A percentile compares a stretch with the other conserved stretches of the same genome.
Conservation (phyloP, 441 rosid genomes). For the Erodium moschatum region DNA sequence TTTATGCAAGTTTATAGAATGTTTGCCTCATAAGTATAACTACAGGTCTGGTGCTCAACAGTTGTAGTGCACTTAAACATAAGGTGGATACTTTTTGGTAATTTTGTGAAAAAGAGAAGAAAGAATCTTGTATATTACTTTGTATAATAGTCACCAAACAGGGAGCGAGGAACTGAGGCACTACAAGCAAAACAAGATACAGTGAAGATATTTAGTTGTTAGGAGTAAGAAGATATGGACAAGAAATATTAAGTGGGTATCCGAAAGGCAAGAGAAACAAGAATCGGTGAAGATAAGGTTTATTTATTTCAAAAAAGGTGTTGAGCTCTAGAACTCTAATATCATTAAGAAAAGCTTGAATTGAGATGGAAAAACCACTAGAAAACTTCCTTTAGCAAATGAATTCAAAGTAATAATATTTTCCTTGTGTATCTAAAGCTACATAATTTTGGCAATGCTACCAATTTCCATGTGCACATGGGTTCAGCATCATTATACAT, state of each 20-base stretch:
- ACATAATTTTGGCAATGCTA: background rate
- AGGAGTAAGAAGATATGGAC: background rate
- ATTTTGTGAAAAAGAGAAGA: background rate
- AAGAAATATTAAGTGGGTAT: background rate
- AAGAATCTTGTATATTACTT: background rate
- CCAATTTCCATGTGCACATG: background rate
- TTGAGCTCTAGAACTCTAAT: background rate
- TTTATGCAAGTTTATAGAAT: too few relatives aligned
- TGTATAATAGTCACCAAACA: background rate
- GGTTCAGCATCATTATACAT: background rate
- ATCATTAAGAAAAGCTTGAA: background rate
- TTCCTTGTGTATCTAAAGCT: background rate
- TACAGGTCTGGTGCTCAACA: background rate
- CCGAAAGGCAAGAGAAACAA: background rate
- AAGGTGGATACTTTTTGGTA: background rate
- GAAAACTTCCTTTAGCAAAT: background rate
- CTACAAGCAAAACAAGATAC: background rate
- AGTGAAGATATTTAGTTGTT: conserved; percentile 5
- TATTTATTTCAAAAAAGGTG: background rate
- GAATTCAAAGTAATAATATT: background rate
- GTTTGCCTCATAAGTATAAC: too few relatives aligned
- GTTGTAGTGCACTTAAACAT: background rate
- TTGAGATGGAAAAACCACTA: background rate
- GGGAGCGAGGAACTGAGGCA: background rate
- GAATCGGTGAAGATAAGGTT: background rate